Conservation (phyloP, 768 basidiomycete species). For the Trametes maxima region DNA sequence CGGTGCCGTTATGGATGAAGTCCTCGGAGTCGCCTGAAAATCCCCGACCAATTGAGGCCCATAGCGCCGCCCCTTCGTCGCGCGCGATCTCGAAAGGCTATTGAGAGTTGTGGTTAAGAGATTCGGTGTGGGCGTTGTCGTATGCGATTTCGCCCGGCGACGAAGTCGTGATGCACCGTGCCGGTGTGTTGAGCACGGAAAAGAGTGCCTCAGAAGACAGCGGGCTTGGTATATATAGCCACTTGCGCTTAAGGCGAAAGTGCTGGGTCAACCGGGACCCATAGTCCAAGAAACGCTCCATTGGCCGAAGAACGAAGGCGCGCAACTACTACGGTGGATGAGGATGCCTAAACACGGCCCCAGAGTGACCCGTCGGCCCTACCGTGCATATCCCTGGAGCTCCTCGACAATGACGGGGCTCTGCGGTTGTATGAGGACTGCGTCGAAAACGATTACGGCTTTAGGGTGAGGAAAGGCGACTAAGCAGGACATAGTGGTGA, state of each 20-base stretch:
- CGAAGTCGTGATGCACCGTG: background rate
- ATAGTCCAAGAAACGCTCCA: background rate
- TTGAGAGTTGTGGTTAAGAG: background rate
- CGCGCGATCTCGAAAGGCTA: background rate
- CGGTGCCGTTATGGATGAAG: slow-evolving; percentile 52
- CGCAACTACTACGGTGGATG: background rate
- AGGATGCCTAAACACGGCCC: background rate
- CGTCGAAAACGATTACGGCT: background rate
- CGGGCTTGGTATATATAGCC: background rate
- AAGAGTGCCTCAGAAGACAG: background rate
- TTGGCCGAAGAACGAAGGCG: background rate
- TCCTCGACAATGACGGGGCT: background rate
- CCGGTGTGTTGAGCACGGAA: background rate
- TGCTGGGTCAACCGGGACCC: background rate
- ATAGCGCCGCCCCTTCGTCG: background rate
- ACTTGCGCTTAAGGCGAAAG: background rate
- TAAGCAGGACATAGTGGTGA: background rate
- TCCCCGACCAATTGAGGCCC: background rate
- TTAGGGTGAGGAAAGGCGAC: background rate
- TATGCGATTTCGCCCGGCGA: background rate
- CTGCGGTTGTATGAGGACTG: background rate
- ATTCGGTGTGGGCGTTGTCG: background rate
- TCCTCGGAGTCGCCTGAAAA: slow-evolving; percentile 49
- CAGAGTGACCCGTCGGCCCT: background rate
- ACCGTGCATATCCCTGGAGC: background rate